Conservation (phyloP, 2,329 filamentous ascomycete genomes). For the Cytospora mali region DNA sequence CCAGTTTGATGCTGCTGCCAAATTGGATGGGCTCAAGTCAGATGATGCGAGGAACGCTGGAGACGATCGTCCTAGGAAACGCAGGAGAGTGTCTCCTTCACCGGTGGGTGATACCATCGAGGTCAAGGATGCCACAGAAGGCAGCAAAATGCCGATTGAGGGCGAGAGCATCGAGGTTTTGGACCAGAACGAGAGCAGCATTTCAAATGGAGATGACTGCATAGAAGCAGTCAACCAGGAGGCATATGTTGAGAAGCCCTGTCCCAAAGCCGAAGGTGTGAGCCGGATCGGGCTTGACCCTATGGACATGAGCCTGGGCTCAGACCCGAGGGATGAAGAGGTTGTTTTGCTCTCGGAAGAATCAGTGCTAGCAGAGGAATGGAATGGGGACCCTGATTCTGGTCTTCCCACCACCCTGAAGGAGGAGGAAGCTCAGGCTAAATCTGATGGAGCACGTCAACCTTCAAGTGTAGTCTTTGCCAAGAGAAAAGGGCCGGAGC, state of each 20-base stretch:
- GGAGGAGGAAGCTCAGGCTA: background rate
- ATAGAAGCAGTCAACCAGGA: background rate
- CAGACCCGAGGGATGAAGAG: constrained; percentile 17
- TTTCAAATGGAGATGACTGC: background rate
- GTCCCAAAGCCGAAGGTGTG: background rate
- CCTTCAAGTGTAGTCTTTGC: background rate
- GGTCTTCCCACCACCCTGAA: background rate
- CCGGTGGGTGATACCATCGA: constrained; percentile 26
- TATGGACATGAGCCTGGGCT: background rate
- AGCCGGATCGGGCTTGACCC: background rate
- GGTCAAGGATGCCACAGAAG: constrained; percentile 9
- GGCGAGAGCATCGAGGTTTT: constrained; percentile 7
- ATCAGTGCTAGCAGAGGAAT: constrained; percentile 14
- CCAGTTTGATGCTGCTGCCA: constrained; percentile 60
- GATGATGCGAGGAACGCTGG: constrained; percentile 32
- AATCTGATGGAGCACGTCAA: background rate
- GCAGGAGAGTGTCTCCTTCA: constrained; percentile 19
- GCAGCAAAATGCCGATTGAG: background rate
- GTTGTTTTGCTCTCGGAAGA: constrained; percentile 18
- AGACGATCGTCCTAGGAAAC: constrained; percentile 35
- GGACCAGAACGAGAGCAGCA: background rate
- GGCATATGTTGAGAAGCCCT: background rate
- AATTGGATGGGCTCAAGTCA: constrained; percentile 33
- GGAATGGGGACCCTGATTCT: background rate
- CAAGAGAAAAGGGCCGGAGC: background rate